Conservation (phyloP, 179 eudicot species). For the Vitellaria paradoxa region DNA sequence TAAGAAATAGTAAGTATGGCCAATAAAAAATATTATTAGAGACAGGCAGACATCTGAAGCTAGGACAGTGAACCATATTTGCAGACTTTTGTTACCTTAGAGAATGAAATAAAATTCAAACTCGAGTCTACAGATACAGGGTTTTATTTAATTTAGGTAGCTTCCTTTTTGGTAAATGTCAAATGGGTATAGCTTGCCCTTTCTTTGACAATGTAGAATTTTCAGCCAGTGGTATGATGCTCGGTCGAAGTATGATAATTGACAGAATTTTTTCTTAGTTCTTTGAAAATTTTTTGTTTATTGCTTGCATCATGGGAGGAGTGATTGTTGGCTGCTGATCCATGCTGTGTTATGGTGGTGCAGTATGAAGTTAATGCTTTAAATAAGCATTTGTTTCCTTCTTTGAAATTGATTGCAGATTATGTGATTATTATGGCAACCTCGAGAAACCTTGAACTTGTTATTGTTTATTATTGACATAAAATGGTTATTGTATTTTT, state of each 20-base stretch:
- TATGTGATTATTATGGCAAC: neutral
- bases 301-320: neutral
- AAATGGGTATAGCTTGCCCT: neutral
- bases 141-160: constrained; percentile 1
- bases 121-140: neutral
- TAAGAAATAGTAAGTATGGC: neutral
- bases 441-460: neutral
- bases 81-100: neutral
- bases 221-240: neutral
- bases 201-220: neutral
- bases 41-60: too few species aligned
- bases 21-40: neutral
- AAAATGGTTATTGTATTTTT: neutral
- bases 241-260: neutral
- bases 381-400: neutral
- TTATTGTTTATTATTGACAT: neutral
- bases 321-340: neutral
- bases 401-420: neutral
- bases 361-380: neutral
- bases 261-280: neutral
- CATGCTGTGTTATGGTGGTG: neutral
- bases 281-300: neutral
- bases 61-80: too few species aligned
- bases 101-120: neutral
- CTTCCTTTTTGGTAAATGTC: neutral